Evolutionary conservation across 441 rosid species (phyloP).

Genomic region (Daphne laureola): DNA sequence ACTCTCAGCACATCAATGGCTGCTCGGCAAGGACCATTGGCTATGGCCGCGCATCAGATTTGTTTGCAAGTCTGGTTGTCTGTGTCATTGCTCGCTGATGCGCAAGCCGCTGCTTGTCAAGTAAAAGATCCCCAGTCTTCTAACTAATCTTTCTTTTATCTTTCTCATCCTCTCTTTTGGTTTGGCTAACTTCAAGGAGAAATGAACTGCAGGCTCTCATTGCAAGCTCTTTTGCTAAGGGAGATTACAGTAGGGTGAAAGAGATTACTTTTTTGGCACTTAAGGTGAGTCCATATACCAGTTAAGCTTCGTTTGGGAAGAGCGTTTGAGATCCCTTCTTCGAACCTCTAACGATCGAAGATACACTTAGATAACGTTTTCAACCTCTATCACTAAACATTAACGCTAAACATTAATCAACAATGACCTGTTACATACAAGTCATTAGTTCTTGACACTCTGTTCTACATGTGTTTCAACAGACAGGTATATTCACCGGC

Average conservation of each 20-base stretch:
- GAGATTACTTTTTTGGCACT: slow-evolving; percentile 33
- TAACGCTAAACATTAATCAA: not conserved
- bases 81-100: too few species aligned
- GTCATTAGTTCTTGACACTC: not conserved
- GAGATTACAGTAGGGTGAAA: slow-evolving; percentile 35
- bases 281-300: slow-evolving; percentile 23
- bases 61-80: too few species aligned
- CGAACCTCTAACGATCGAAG: not conserved
- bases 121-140: too few species aligned
- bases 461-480: slow-evolving; percentile 2
- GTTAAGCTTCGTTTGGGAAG: too few species aligned
- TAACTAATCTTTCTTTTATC: not conserved
- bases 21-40: too few species aligned
- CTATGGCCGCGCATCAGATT: too few species aligned
- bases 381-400: too few species aligned
- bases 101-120: too few species aligned
- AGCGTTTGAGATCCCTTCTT: too few species aligned
- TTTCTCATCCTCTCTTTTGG: not conserved
- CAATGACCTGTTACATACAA: not conserved
- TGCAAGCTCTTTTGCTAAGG: slow-evolving; percentile 41
- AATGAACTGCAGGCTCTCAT: slow-evolving; percentile 35
- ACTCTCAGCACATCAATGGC: too few species aligned
- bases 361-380: not conserved
- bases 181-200: not conserved
- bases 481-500: slow-evolving; percentile 41